A percentile compares a stretch with the other conserved stretches of the same genome.
These are phyloP conservation scores for Flaveria brownii DNA, from an alignment of 129 eudicot species.

Conservation along the genomic window DNA sequence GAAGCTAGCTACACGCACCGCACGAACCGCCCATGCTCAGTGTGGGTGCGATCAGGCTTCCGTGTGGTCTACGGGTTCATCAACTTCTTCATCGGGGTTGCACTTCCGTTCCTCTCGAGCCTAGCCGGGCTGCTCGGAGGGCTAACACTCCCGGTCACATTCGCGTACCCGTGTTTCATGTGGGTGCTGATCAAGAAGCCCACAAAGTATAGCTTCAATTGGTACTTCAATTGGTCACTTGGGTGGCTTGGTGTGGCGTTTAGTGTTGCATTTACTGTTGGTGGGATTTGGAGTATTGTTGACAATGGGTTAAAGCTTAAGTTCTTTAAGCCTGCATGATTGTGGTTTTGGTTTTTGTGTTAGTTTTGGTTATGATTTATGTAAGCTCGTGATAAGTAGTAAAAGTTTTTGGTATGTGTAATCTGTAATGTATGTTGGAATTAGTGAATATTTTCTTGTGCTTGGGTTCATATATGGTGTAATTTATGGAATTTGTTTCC, in stretches of 20 bases:
- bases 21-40: constrained; percentile 82
- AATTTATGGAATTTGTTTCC: too few species aligned
- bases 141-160: constrained; percentile 85
- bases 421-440: background rate
- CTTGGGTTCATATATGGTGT: too few species aligned
- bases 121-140: constrained; percentile 93
- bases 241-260: constrained; percentile 94
- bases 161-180: constrained; percentile 99
- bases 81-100: constrained; percentile 77
- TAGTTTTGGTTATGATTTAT: background rate
- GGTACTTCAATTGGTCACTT: constrained; percentile 88
- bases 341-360: constrained; percentile 23
- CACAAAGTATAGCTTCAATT: constrained; percentile 63
- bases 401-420: background rate
- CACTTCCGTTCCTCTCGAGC: constrained; percentile 83
- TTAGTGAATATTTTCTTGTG: background rate
- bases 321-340: constrained; percentile 70
- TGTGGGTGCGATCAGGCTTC: constrained; percentile 93
- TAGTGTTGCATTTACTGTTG: constrained; percentile 79
- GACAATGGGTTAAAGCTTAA: constrained; percentile 78
- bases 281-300: constrained; percentile 95
- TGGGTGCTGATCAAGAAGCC: constrained; percentile 91
- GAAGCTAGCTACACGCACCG: constrained; percentile 93
- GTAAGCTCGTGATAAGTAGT: background rate
- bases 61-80: constrained; percentile 77